Evolutionary conservation across 2,329 filamentous ascomycete genomes (phyloP).

Genomic region (Cordyceps javanica): DNA sequence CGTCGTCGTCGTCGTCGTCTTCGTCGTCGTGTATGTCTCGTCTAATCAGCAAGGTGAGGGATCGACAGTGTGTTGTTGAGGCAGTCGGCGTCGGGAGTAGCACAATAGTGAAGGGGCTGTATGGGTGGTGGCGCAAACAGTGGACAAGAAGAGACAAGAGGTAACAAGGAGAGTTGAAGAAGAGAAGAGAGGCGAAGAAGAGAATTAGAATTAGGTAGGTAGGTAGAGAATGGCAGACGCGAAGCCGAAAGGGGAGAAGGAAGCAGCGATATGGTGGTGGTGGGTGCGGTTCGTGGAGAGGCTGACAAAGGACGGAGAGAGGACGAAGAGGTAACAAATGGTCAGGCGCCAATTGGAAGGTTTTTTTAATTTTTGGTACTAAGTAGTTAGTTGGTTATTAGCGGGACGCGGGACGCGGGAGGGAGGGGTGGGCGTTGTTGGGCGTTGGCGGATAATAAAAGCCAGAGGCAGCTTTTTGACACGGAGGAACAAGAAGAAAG

Average conservation of each 20-base stretch:
- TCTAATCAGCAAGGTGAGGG: not conserved
- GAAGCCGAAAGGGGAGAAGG: conserved; percentile 12
- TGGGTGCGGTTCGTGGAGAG: too few relatives aligned
- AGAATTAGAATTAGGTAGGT: not conserved
- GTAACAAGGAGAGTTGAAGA: not conserved
- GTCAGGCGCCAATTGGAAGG: conserved; percentile 28
- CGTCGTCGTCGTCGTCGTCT: too few relatives aligned
- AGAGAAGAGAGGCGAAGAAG: not conserved
- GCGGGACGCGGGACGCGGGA: conserved; percentile 1
- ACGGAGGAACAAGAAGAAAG: not conserved
- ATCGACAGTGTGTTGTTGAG: not conserved
- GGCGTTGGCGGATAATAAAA: too few relatives aligned
- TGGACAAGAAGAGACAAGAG: not conserved
- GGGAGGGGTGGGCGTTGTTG: not conserved
- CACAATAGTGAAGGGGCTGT: too few relatives aligned
- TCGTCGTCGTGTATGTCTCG: not conserved
- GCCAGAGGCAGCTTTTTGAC: too few relatives aligned
- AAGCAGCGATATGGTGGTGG: not conserved
- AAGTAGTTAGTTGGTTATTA: too few relatives aligned
- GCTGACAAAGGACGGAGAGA: conserved; percentile 10
- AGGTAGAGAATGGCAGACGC: not conserved
- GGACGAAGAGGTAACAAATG: conserved; percentile 23
- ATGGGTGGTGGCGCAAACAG: not conserved
- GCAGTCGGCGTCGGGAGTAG: too few relatives aligned
- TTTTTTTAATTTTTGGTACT: too few relatives aligned